A percentile compares a stretch with the other conserved stretches of the same genome.
These are phyloP conservation scores for Pholiota adiposa DNA, from an alignment of 1,284 basidiomycete genomes.

Conservation along the genomic window DNA sequence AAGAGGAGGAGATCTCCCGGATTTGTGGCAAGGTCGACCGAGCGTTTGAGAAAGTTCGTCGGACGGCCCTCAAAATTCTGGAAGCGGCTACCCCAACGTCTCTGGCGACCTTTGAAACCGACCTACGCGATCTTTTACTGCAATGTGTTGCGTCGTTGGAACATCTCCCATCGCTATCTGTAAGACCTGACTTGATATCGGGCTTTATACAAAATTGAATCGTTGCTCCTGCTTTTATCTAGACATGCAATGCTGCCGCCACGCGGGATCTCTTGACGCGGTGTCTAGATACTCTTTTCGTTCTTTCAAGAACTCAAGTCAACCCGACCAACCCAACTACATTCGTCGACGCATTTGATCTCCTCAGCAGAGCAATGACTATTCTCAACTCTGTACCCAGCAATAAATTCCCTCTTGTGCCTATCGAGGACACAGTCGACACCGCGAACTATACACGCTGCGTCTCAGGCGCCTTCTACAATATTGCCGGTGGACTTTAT, in stretches of 20 bases:
- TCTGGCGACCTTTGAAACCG: constrained; percentile 3
- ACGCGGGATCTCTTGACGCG: constrained; percentile 47
- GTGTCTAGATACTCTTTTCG: constrained; percentile 63
- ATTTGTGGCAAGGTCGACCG: constrained; percentile 56
- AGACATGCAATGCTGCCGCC: constrained; percentile 30
- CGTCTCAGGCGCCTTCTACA: constrained; percentile 69
- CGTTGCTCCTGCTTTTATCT: background rate
- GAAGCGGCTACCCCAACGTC: constrained; percentile 32
- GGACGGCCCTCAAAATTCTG: constrained; percentile 48
- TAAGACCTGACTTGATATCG: constrained; percentile 14
- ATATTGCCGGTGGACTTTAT: constrained; percentile 66
- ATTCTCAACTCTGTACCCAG: constrained; percentile 34
- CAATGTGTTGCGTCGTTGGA: constrained; percentile 8
- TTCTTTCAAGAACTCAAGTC: constrained; percentile 56
- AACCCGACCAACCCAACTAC: constrained; percentile 52
- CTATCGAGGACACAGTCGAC: constrained; percentile 28
- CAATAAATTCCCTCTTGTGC: constrained; percentile 26
- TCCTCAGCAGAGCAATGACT: constrained; percentile 48
- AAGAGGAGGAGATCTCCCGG: constrained; percentile 34
- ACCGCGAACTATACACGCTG: constrained; percentile 64
- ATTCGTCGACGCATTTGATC: constrained; percentile 49
- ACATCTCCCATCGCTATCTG: constrained; percentile 10
- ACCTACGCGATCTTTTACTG: constrained; percentile 9
- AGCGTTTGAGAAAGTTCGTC: constrained; percentile 61
- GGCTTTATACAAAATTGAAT: background rate